Evolutionary conservation across 2,329 filamentous ascomycete species (phyloP).

Genomic region (Colletotrichum echinochloae): DNA sequence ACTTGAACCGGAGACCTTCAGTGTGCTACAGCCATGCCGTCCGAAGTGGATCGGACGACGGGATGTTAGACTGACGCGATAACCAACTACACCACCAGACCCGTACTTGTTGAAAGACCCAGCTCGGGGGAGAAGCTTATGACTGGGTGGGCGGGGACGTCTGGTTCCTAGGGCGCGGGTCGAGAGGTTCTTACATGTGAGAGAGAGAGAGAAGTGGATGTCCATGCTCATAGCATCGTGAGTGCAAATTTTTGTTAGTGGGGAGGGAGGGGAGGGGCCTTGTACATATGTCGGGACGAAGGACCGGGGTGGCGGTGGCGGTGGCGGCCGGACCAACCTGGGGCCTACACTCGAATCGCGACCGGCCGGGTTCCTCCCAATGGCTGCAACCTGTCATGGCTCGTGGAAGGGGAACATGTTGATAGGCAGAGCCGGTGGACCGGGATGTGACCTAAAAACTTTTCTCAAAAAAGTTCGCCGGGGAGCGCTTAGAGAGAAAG

Average conservation of each 20-base stretch:
- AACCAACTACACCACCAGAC: constrained; percentile 59
- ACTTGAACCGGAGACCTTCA: constrained; percentile 42
- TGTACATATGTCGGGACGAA: background rate
- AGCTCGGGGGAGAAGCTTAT: accelerated
- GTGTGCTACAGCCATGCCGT: constrained; percentile 7
- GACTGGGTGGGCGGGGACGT: background rate
- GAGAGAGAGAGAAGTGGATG: background rate
- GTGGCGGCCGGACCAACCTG: background rate
- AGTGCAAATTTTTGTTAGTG: constrained; percentile 12
- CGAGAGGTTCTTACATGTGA: constrained; percentile 1
- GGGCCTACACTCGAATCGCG: background rate
- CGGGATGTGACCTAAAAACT: too few species aligned
- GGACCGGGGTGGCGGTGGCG: background rate
- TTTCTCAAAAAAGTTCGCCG: background rate
- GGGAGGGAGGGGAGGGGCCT: background rate
- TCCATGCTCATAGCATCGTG: background rate
- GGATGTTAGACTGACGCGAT: constrained; percentile 61
- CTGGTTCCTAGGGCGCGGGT: background rate
- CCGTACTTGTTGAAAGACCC: accelerated
- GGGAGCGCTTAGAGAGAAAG: background rate
- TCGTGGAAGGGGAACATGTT: background rate
- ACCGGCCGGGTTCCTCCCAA: background rate
- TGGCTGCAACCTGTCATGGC: constrained; percentile 3
- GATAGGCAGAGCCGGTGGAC: background rate
- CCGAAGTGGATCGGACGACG: background rate